Evolutionary conservation across 306 rosid species (phyloP), one percentile per base, ranked within the genome.

Genomic region (Neltuma alba): DNA sequence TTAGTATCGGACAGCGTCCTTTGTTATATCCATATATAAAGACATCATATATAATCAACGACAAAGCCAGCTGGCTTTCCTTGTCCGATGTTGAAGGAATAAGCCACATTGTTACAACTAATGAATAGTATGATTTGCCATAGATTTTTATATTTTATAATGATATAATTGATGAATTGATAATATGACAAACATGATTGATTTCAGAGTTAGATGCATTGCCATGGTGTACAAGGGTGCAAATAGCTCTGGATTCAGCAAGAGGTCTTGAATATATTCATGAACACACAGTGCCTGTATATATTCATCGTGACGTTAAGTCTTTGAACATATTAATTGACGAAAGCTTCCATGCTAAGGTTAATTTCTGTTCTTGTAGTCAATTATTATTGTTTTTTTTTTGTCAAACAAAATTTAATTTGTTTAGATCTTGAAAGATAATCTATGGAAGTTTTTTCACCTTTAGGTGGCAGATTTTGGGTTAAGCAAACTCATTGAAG

Each of bases 381-480:
- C 20, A 28, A 28, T 27, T 9, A 0, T 8, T 48, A n/a, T n/a
- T 3, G 1, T 54, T 21, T 21, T 9, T n/a, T n/a, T n/a, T n/a
- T n/a, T n/a, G n/a, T n/a, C n/a, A 21, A 3, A 7, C 21, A 7
- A 0, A 52, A 20, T n/a, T n/a, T n/a, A 52, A 7, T 1, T n/a
- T 54, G 11, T 54, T 9, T 6, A 12, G 5, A 13, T 58, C 65
- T 25, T 23, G 7, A 27, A 13, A 27, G 20, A 27, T 28, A 60
- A 60, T 5, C 37, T 28, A 14, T 60, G 37, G 66, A 27, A 60
- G 1, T 60, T 60, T 28, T n/a, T 33, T 28, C 66, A 60, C 9
- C 37, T 27, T 60, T n/a, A 60, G 66, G 66, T 28, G 18, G 66
- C 66, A 60, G 37, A 60, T 60, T 28, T 60, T 60, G 66, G 66